Evolutionary conservation across 108 stramenopile genomes (phyloP).

Genomic region (Cyclostephanos tholiformis): DNA sequence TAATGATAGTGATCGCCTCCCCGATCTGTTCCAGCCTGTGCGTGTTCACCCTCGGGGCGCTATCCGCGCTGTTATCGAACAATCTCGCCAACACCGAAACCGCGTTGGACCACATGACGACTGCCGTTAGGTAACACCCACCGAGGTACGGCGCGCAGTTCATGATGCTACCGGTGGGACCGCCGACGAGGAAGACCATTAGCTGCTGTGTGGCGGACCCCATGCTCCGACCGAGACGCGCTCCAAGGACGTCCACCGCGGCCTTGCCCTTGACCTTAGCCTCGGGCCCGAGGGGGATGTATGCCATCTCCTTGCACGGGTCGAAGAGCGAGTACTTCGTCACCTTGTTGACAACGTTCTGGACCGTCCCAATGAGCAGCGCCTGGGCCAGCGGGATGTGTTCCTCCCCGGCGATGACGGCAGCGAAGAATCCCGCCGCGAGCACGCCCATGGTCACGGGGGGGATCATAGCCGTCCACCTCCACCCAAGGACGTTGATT

Average conservation of each 20-base stretch:
- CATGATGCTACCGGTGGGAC: conserved; percentile 45
- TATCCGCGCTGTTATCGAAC: conserved; percentile 36
- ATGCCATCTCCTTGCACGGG: conserved; percentile 58
- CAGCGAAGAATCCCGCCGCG: conserved; percentile 17
- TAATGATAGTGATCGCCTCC: conserved; percentile 45
- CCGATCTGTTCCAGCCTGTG: conserved; percentile 43
- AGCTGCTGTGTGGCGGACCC: conserved; percentile 51
- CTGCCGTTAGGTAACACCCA: conserved; percentile 32
- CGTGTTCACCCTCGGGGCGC: conserved; percentile 30
- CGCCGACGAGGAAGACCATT: conserved; percentile 40
- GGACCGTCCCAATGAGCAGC: conserved; percentile 50
- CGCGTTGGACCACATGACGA: conserved; percentile 49
- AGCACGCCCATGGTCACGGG: conserved; percentile 49
- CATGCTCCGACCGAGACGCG: conserved; percentile 51
- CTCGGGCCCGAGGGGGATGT: conserved; percentile 52
- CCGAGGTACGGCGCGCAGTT: conserved; percentile 50
- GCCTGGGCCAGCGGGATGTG: conserved; percentile 45
- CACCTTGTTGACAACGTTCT: conserved; percentile 55
- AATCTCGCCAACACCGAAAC: conserved; percentile 40
- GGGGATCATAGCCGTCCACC: conserved; percentile 48
- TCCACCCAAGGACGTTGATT: conserved; percentile 51
- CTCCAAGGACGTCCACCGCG: conserved; percentile 52
- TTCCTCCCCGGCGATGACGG: conserved; percentile 17
- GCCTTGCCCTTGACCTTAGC: conserved; percentile 56
- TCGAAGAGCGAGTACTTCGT: conserved; percentile 55